Percentiles rank a stretch among this genome's conserved stretches.
Conservation (phyloP, 768 basidiomycete species). For the Mycena olivaceomarginata region DNA sequence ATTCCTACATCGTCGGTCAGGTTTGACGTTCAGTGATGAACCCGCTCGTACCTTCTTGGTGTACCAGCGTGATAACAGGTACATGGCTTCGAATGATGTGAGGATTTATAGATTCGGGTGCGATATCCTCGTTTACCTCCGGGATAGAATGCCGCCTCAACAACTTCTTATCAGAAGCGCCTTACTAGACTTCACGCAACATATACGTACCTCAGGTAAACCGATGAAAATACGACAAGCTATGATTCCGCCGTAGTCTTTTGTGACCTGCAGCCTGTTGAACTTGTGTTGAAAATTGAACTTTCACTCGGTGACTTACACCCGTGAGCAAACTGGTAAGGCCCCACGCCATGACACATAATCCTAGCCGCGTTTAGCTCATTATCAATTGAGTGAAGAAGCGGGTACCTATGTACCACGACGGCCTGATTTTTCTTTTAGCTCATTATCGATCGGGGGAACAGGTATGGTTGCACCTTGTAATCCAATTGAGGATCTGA, state of each 20-base stretch:
- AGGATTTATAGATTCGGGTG: neutral
- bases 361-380: conserved; percentile 71
- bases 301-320: conserved; percentile 54
- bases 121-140: conserved; percentile 64
- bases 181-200: neutral
- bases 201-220: conserved; percentile 68
- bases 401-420: conserved; percentile 71
- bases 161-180: neutral
- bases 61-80: conserved; percentile 72
- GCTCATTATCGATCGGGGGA: neutral
- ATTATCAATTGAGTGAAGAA: neutral
- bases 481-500: conserved; percentile 74
- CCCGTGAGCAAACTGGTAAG: conserved; percentile 79
- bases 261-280: conserved; percentile 64
- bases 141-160: conserved; percentile 78
- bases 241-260: conserved; percentile 73
- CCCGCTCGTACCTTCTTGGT: conserved; percentile 68
- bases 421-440: conserved; percentile 64
- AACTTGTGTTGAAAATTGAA: neutral
- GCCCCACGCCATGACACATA: conserved; percentile 79
- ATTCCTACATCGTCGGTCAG: conserved; percentile 62
- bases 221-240: conserved; percentile 79
- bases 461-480: conserved; percentile 59
- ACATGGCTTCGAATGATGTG: conserved; percentile 51
- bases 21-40: neutral